Base-by-base conservation (phyloP, 176 grass and related monocot genomes). In the Eragrostis curvula region DNA sequence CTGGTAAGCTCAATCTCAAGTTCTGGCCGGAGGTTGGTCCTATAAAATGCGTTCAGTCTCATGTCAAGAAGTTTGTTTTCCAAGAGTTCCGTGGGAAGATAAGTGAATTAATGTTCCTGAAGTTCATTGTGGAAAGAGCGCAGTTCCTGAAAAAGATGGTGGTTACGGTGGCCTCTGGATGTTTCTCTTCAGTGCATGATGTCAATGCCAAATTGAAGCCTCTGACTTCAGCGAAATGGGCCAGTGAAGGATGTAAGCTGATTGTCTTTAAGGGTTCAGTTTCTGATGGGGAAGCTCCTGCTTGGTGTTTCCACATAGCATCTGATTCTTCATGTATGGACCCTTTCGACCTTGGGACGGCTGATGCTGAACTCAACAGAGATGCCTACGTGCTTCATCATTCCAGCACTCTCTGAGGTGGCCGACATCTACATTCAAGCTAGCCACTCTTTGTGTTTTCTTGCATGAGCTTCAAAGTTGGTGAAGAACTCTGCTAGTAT, bases 91-190 rank as follows among this genome's bases (percentile, higher is more conserved):
- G 21, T 12, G 51, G 52, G 2, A 41, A 60, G 6, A 76, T 0
- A 40, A 76, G 21, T 58, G 53, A 76, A 12, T 52, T 76, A 24
- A 20, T 11, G 0, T 60, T 76, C 39, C 48, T 76, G 36, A 59
- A 60, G 53, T 60, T 44, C 53, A 44, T 76, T 14, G 53, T 36
- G 0, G 73, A 59, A 39, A 41, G 2, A 59, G 73, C 32, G 0
- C 73, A 60, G n/a, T 21, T 60, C 16, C 53, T 76, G 21, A 52
- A 76, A 32, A 59, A 60, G 9, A 76, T 76, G 18, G 36, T 76
- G 21, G 7, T 77, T 16, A n/a, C 45, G 74, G 53, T 44, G 52
- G 39, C 21, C 21, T 15, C 8, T 11, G 11, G 32, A 27, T 74
- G 27, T 36, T 74, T 39, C 29, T 74, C 71, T 56, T 74, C 71